A percentile compares a stretch with the other conserved stretches of the same genome.
These are phyloP conservation scores for Wickerhamomyces chaumierensis DNA, from an alignment of 805 yeast species.

Conservation along the genomic window DNA sequence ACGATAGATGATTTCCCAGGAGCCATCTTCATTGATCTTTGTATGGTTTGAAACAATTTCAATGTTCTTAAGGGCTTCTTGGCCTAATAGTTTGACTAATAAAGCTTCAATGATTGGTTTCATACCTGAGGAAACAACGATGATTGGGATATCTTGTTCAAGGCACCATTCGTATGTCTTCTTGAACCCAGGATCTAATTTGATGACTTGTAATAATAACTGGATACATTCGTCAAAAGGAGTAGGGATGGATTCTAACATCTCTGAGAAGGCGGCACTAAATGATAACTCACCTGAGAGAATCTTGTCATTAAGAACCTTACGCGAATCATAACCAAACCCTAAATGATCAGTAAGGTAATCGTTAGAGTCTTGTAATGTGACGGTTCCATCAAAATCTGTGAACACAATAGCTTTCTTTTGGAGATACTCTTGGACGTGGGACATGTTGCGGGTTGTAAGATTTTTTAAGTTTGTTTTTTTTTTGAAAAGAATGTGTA, in stretches of 20 bases:
- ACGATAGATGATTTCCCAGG: slow-evolving; percentile 79
- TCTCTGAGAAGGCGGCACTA: slow-evolving; percentile 72
- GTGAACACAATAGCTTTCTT: slow-evolving; percentile 78
- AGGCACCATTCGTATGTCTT: slow-evolving; percentile 73
- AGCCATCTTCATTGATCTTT: slow-evolving; percentile 36
- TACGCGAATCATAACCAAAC: slow-evolving; percentile 62
- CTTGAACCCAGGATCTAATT: slow-evolving; percentile 85
- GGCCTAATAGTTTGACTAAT: slow-evolving; percentile 64
- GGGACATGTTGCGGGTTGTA: slow-evolving; percentile 9
- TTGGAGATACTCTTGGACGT: slow-evolving; percentile 14
- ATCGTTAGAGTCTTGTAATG: slow-evolving; percentile 91
- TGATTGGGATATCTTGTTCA: slow-evolving; percentile 61
- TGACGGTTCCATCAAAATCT: slow-evolving; percentile 97
- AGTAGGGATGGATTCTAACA: slow-evolving; percentile 69
- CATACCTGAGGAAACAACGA: slow-evolving; percentile 92
- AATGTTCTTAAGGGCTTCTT: slow-evolving; percentile 57
- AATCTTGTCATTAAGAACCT: slow-evolving; percentile 58
- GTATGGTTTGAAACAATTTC: slow-evolving; percentile 80
- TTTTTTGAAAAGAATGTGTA: background rate
- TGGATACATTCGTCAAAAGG: slow-evolving; percentile 82
- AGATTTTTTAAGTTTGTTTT: no score
- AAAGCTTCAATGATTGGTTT: slow-evolving; percentile 78
- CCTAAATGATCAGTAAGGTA: slow-evolving; percentile 83
- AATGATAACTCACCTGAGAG: slow-evolving; percentile 57
- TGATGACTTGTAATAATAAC: slow-evolving; percentile 47